phyloP scores from a whole-genome alignment of 2,329 filamentous ascomycete genomes.

The Aulographum hederae region DNA sequence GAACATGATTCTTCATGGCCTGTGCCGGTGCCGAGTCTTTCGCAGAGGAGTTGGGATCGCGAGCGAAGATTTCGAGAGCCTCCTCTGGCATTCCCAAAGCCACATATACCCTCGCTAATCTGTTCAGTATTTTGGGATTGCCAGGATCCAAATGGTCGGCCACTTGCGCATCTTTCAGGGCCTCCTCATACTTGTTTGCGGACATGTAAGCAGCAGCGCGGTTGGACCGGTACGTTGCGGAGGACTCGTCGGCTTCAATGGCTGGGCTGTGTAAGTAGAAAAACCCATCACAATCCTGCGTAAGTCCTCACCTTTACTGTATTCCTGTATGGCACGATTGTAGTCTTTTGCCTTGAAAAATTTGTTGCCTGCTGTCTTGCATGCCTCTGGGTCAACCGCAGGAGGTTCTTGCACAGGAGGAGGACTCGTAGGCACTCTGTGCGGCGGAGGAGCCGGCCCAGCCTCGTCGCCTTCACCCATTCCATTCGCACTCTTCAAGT shows the following conservation, averaged over 20 bases:
- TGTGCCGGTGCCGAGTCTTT: conserved; percentile 74
- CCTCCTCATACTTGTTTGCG: conserved; percentile 57
- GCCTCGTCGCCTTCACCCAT: conserved; percentile 25
- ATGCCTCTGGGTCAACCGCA: conserved; percentile 72
- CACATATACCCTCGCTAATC: conserved; percentile 79
- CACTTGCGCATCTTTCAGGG: conserved; percentile 69
- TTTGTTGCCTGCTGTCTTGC: conserved; percentile 86
- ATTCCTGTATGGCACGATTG: conserved; percentile 72
- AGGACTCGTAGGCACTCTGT: conserved; percentile 36
- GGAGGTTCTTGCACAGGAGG: no score
- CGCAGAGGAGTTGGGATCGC: conserved; percentile 56
- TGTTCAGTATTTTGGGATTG: conserved; percentile 75
- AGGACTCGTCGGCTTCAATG: conserved; percentile 69
- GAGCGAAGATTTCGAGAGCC: conserved; percentile 63
- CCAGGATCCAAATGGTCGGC: conserved; percentile 70
- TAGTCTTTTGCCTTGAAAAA: conserved; percentile 95
- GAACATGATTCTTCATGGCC: conserved; percentile 69
- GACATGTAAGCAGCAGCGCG: conserved; percentile 89
- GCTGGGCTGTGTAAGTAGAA: conserved; percentile 32
- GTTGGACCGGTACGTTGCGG: conserved; percentile 84
- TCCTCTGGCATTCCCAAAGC: conserved; percentile 73
- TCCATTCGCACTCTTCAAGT: conserved; percentile 27
- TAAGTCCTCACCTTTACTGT: conserved; percentile 61
- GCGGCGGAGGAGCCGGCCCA: conserved; percentile 51
- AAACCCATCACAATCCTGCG: conserved; percentile 1